Base-by-base conservation (phyloP, 192 early-diverging fungal species). In the Backusella luteola region DNA sequence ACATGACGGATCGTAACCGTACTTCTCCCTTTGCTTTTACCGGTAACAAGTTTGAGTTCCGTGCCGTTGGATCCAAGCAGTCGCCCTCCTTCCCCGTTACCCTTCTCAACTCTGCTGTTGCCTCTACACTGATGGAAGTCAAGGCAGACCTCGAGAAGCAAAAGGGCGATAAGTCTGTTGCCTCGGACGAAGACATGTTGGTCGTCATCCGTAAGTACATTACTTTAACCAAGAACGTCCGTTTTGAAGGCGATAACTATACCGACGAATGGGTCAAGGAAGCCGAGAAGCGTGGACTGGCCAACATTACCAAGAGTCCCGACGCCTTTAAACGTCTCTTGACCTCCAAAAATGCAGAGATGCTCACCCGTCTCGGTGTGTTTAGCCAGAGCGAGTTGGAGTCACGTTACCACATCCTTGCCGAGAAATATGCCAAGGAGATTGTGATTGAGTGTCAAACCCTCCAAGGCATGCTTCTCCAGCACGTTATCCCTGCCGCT, bases 41-140 rank as follows among this genome's bases (percentile, higher is more conserved):
- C 74, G 98, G 98, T 49, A 99, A 99, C 93, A 99, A 99, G 91
- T 99, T 99, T 78, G 98, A 99, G 90, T 99, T 98, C 96, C 94
- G 96, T 85, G 96, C 98, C 52, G 96, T 98, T 34, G 98, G 98
- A 52, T 97, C 98, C 77, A 97, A 97, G 89, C 96, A 97, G 86
- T 97, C 96, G 23, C 94, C 96, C 34, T 95, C 98, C 42, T 98
- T 98, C 93, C 96, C 98, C 17, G 91, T 96, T 66, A 94, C 96
- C 0, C 84, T 99, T 74, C 85, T 98, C 66, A 99, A 98, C 90
- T 88, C 94, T 75, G 94, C 95, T 53, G 96, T 98, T 32, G 92
- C 96, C 15, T 89, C 91, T 11, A 93, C 96, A 17, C 74, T 99
- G 56, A 83, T 76, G 76, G 90, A 91, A 67, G 90, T 98, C 75